Evolutionary conservation across 495 filamentous ascomycete species (phyloP).

Genomic region (Filosporella fistucella): DNA sequence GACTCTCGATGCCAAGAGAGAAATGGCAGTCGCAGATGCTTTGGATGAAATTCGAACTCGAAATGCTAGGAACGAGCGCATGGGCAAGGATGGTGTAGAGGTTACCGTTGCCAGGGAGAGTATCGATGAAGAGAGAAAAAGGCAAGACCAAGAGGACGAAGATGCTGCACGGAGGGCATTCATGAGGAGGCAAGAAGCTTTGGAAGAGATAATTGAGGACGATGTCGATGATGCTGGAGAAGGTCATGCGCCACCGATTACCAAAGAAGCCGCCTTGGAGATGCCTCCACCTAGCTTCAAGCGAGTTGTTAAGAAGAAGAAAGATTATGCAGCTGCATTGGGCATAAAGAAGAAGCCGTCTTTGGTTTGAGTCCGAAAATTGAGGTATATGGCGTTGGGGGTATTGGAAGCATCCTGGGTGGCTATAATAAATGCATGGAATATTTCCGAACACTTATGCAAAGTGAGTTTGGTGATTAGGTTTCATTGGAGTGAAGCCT

Average conservation of each 20-base stretch:
- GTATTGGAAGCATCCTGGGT: too few relatives aligned
- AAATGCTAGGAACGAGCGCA: constrained; percentile 81
- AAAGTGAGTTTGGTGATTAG: too few relatives aligned
- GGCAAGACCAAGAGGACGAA: constrained; percentile 78
- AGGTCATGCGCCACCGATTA: constrained; percentile 23
- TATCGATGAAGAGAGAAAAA: constrained; percentile 54
- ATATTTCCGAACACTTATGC: too few relatives aligned
- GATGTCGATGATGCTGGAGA: constrained; percentile 25
- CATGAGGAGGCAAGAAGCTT: constrained; percentile 39
- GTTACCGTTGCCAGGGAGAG: constrained; percentile 40
- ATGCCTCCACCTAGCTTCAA: constrained; percentile 68
- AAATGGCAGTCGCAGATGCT: constrained; percentile 96
- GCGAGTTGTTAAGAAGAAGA: constrained; percentile 77
- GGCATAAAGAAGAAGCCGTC: constrained; percentile 89
- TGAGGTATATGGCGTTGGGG: background rate
- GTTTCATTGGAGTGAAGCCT: too few relatives aligned
- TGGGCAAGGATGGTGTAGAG: constrained; percentile 53
- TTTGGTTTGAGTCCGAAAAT: constrained; percentile 33
- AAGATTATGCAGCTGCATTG: constrained; percentile 62
- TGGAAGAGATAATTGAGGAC: constrained; percentile 39
- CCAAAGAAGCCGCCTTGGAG: constrained; percentile 27
- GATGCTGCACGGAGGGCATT: constrained; percentile 81
- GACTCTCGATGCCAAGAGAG: constrained; percentile 87
- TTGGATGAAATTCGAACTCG: constrained; percentile 89
- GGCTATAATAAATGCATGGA: too few relatives aligned